Conservation (phyloP, 768 basidiomycete genomes). For the Russula sp. region DNA sequence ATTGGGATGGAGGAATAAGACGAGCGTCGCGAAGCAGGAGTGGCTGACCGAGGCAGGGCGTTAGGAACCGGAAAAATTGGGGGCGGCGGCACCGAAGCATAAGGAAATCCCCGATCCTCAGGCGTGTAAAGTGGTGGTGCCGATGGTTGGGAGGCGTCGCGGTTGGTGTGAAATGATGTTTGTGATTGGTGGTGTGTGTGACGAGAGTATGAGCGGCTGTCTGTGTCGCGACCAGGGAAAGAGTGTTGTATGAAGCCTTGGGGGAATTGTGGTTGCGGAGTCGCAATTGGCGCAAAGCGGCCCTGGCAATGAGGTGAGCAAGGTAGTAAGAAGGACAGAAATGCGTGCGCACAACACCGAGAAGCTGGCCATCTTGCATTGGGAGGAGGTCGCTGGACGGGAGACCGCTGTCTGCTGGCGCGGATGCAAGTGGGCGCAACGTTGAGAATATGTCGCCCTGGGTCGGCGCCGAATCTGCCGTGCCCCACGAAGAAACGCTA, state of each 20-base stretch:
- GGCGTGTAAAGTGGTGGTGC: neutral
- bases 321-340: neutral
- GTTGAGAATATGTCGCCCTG: constrained; percentile 7
- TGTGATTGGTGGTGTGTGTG: constrained; percentile 1
- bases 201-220: constrained; percentile 6
- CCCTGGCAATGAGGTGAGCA: neutral
- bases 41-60: neutral
- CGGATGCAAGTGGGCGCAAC: neutral
- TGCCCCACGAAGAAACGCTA: constrained; percentile 16
- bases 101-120: constrained; percentile 13
- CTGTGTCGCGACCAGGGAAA: neutral
- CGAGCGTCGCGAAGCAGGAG: neutral
- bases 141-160: neutral
- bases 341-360: constrained; percentile 10
- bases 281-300: constrained; percentile 8
- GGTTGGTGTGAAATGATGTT: neutral
- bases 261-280: constrained; percentile 11
- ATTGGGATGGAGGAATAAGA: neutral
- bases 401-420: constrained; percentile 2
- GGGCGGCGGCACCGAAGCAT: neutral
- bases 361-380: constrained; percentile 13
- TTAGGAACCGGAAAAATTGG: neutral
- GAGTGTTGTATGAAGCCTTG: neutral
- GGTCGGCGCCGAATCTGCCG: neutral
- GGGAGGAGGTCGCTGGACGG: constrained; percentile 1